A percentile compares a stretch with the other conserved stretches of the same genome.
phyloP scores from a whole-genome alignment of 2,329 filamentous ascomycete genomes.

The Ceratocystis diversiconidia region DNA sequence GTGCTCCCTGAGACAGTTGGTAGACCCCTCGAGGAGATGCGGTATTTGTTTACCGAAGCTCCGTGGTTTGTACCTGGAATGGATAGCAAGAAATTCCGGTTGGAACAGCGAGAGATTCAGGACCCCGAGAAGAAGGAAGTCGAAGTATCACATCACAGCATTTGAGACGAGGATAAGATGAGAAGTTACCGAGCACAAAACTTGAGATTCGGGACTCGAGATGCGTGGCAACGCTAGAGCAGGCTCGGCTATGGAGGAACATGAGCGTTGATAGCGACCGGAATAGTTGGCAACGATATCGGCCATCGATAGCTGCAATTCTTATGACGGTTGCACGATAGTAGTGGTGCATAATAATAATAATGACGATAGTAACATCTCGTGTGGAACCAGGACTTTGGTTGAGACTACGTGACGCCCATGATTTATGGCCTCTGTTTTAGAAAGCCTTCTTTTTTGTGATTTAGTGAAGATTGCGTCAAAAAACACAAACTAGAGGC shows the following conservation, averaged over 20 bases:
- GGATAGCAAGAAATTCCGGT: constrained; percentile 30
- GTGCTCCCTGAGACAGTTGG: constrained; percentile 52
- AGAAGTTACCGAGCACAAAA: not conserved
- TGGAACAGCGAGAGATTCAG: constrained; percentile 43
- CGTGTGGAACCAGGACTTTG: not conserved
- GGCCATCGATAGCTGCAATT: not conserved
- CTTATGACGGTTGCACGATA: not conserved
- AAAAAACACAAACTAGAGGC: no score
- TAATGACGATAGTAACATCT: not conserved
- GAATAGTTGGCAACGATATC: not conserved
- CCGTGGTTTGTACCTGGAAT: constrained; percentile 47
- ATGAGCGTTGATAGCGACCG: not conserved
- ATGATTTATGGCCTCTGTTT: no score
- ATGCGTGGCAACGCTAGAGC: not conserved
- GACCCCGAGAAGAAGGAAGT: constrained; percentile 37
- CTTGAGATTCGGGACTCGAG: not conserved
- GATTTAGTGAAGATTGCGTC: no score
- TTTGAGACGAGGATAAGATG: not conserved
- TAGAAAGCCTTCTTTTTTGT: no score
- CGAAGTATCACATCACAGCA: constrained; percentile 4
- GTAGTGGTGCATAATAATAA: not conserved
- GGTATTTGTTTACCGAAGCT: constrained; percentile 49
- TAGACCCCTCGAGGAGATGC: constrained; percentile 54
- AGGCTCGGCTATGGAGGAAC: not conserved
- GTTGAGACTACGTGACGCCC: not conserved